Base-by-base conservation (phyloP, 768 basidiomycete species). In the Serendipita indica region DNA sequence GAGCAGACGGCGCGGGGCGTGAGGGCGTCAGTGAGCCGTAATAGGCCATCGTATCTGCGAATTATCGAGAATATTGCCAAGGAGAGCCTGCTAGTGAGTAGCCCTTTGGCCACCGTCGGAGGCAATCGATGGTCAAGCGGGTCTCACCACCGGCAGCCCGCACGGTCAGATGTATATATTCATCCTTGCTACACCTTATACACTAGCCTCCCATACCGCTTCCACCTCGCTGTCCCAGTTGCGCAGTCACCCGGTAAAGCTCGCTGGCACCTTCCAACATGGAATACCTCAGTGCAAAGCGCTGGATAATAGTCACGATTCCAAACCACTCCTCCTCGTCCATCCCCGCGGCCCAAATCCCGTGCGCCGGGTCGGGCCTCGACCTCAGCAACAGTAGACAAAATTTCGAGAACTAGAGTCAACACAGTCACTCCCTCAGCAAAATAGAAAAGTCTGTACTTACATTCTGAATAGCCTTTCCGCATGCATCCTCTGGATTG, bases 1-100 rank as follows among this genome's bases (percentile, higher is more conserved):
- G 86, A 2, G 80, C 83, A 57, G 79, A 80, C 13, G 87, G 87
- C 3, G 86, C 86, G 57, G 88, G 86, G 37, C 87, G 77, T 34
- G 83, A 80, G 57, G 87, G 87, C 0, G 83, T 87, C 61, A 89
- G 72, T 57, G 83, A 84, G 49, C 49, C 49, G 49, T 54, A 54
- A 30, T 54, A 54, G 12, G 49, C 22, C 49, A 54, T 54, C n/a
- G 20, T 54, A n/a, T 54, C 25, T 27, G 16, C 7, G 32, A 54
- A 25, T 22, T 54, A 28, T 27, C 30, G n/a, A n/a, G 10, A 28
- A 13, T 54, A 54, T 54, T 54, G 25, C 16, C 49, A 33, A 18
- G 49, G 16, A 27, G 49, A 54, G 22, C 25, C 16, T 33, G 22
- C 16, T 54, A 28, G 22, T 10, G 49, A 12, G 25, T 28, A 54